These are phyloP conservation scores for Phytophthora agathidicida DNA, from an alignment of 352 stramenopile species.

Conservation along the genomic window DNA sequence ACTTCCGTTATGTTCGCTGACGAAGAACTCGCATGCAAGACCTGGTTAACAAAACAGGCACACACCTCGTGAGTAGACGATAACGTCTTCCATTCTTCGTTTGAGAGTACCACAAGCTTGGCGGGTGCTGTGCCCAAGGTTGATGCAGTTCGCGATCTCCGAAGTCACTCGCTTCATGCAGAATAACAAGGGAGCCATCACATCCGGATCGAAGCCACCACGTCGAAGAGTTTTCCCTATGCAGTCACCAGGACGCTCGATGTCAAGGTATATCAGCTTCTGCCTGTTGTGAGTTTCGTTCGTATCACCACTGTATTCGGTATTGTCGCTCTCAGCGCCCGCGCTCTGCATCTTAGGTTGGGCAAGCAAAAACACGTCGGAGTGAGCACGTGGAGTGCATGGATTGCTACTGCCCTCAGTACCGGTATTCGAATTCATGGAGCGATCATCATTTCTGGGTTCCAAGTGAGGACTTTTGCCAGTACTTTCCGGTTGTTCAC, in stretches of 20 bases:
- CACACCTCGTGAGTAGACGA: not conserved
- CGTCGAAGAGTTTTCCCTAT: conserved; percentile 26
- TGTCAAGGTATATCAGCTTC: conserved; percentile 13
- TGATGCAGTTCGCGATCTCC: conserved; percentile 62
- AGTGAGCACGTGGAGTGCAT: conserved; percentile 12
- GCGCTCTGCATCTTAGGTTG: not conserved
- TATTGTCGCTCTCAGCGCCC: not conserved
- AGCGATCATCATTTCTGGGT: not conserved
- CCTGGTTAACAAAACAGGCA: conserved; percentile 14
- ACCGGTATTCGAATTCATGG: not conserved
- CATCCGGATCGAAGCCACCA: conserved; percentile 45
- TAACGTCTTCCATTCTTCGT: not conserved
- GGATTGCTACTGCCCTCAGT: not conserved
- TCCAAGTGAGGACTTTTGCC: not conserved
- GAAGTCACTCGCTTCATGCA: conserved; percentile 63
- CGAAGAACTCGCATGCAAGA: conserved; percentile 67
- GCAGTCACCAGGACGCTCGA: conserved; percentile 7
- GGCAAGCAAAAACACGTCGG: conserved; percentile 22
- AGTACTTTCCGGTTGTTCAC: not conserved
- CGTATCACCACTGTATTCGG: not conserved
- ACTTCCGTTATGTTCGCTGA: conserved; percentile 31
- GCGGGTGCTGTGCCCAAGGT: conserved; percentile 34
- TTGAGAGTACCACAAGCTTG: conserved; percentile 39
- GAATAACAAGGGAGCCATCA: conserved; percentile 50
- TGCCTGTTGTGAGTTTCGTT: not conserved